Evolutionary conservation across 1,284 basidiomycete genomes (phyloP).

Genomic region (Apiotrichum porosum): DNA sequence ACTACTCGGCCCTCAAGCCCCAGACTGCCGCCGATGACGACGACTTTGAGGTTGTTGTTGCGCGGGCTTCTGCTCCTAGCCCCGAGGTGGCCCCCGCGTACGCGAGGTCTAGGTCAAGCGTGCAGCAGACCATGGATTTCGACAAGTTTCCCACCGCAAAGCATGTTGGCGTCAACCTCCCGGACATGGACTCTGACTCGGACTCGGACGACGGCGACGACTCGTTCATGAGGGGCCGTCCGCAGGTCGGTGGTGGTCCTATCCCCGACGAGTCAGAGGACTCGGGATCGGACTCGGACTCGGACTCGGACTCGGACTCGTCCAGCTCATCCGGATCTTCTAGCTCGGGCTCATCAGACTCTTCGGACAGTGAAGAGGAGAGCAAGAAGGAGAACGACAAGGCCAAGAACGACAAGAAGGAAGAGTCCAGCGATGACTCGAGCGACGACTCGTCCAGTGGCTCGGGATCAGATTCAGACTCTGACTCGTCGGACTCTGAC

Average conservation of each 20-base stretch:
- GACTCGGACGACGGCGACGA: too few relatives aligned
- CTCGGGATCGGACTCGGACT: neutral
- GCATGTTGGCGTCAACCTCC: neutral
- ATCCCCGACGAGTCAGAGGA: neutral
- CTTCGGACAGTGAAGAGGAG: neutral
- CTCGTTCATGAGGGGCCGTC: too few relatives aligned
- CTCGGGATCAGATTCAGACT: conserved; percentile 8
- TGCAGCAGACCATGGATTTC: conserved; percentile 3
- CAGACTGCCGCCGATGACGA: conserved; percentile 4
- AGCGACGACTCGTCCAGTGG: neutral
- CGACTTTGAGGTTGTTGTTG: conserved; percentile 16
- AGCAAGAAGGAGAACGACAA: neutral
- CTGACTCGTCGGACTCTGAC: conserved; percentile 6
- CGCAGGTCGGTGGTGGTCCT: too few relatives aligned
- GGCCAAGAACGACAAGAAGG: neutral
- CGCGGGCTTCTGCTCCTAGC: conserved; percentile 6
- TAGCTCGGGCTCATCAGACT: neutral
- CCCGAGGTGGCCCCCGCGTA: neutral
- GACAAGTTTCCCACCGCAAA: neutral
- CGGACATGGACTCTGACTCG: neutral
- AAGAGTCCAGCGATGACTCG: neutral
- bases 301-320: neutral
- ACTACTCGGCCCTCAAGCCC: conserved; percentile 9
- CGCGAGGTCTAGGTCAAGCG: neutral
- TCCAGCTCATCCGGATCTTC: neutral